Evolutionary conservation across 306 rosid species (phyloP), one percentile per base, ranked within the genome.

Genomic region (Vigna nakashimae): DNA sequence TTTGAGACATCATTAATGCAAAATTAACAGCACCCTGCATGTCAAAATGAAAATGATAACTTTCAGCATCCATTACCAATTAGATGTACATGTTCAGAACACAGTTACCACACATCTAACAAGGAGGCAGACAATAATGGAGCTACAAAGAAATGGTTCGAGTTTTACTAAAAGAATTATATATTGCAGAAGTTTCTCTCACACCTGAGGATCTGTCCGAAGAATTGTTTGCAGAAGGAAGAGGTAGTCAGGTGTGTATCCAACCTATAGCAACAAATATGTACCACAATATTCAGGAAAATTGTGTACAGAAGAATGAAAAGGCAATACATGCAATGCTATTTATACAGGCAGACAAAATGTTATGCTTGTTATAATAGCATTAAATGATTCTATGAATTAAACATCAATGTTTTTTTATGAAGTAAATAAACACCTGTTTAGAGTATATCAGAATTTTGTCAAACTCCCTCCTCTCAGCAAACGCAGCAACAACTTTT

Each of bases 1-100:
- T 96, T 96, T 96, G 98, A 71, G 99, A 91, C 99, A 96, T 93
- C 99, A 96, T 96, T 62, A 96, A 85, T 43, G 99, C 97, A 87
- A 96, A 96, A 87, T 93, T 96, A 77, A 96, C 99, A 69, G 99
- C 99, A 86, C 99, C 98, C 99, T 96, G 84, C 71, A 62, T 78
- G 46, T 48, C 49, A 80, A 82, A 80, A 82, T 45, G 16, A 53
- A 84, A 40, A 79, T 56, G 45, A 28, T 53, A 83, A 65, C 55
- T 68, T 66, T 13, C 12, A 30, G 69, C 72, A 58, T 68, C 18
- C 49, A 56, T 50, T 40, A 45, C 59, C 45, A 75, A 34, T 55
- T 65, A 65, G 22, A 75, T 17, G 74, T 17, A 17, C 20, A 64
- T 2, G 53, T 65, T 75, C 50, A 48, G 50, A 80, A 79, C 43